Conservation (phyloP, 106 monocot species). For the Dioscorea zingiberensis region DNA sequence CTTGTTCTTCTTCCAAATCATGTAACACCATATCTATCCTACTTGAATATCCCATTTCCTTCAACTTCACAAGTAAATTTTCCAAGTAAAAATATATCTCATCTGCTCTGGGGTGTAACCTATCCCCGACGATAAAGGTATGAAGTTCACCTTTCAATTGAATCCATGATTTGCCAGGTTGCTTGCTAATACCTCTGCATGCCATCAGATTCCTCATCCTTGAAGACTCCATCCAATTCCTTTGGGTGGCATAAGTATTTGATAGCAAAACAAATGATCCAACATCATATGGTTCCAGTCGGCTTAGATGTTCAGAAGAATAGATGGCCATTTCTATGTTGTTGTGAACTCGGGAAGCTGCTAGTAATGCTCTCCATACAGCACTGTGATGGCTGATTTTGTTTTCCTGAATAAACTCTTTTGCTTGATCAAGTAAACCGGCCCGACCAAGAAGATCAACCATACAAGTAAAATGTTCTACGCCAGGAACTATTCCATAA, state of each 20-base stretch:
- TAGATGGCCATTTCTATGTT: constrained; percentile 41
- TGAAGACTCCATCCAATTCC: constrained; percentile 38
- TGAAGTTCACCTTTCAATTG: constrained; percentile 48
- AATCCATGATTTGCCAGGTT: constrained; percentile 74
- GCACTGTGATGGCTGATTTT: constrained; percentile 32
- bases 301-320: constrained; percentile 40
- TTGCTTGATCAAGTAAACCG: constrained; percentile 49
- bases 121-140: constrained; percentile 50
- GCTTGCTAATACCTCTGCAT: constrained; percentile 39
- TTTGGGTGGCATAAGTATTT: constrained; percentile 47
- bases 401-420: constrained; percentile 55
- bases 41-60: constrained; percentile 42
- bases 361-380: constrained; percentile 63
- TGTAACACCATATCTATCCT: constrained; percentile 36
- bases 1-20: constrained; percentile 51
- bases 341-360: constrained; percentile 51
- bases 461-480: constrained; percentile 74
- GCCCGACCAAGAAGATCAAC: constrained; percentile 73
- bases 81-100: constrained; percentile 49
- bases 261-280: constrained; percentile 58
- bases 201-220: constrained; percentile 43
- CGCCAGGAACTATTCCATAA: constrained; percentile 38
- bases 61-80: constrained; percentile 39
- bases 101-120: constrained; percentile 28
- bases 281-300: constrained; percentile 42